These are phyloP conservation scores for Melaleuca alternifolia DNA, from an alignment of 345 rosid genomes.

Conservation along the genomic window DNA sequence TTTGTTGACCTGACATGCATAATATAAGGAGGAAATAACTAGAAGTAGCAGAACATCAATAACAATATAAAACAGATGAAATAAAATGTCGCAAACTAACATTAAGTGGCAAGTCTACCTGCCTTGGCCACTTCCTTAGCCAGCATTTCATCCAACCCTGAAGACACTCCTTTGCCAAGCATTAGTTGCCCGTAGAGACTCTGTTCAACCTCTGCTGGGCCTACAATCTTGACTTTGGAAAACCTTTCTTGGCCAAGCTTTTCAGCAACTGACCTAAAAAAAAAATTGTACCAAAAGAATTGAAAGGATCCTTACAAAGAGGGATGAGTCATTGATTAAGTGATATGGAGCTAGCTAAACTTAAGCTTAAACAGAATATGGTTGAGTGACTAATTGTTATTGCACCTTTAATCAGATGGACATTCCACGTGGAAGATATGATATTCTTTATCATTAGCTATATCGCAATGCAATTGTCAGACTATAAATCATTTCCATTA, in stretches of 20 bases:
- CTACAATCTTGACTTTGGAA: slow-evolving; percentile 50
- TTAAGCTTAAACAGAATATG: background rate
- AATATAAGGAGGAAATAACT: background rate
- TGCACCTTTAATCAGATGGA: background rate
- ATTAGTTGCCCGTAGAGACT: slow-evolving; percentile 81
- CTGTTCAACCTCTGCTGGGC: slow-evolving; percentile 53
- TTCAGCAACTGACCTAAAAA: slow-evolving; percentile 54
- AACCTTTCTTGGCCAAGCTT: slow-evolving; percentile 72
- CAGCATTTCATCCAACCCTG: slow-evolving; percentile 60
- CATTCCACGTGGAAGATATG: background rate
- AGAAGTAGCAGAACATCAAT: background rate
- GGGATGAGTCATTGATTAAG: background rate
- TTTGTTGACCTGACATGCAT: background rate
- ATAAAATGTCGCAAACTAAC: background rate
- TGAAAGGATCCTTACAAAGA: background rate
- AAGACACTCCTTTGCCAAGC: slow-evolving; percentile 42
- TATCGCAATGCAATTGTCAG: background rate
- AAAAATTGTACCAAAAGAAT: background rate
- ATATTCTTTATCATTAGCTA: background rate
- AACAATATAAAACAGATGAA: background rate
- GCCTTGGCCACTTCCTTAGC: slow-evolving; percentile 77
- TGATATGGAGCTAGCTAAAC: background rate
- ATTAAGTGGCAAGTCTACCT: slow-evolving; percentile 20
- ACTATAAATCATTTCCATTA: background rate
- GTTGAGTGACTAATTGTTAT: background rate